Percentiles rank a stretch among this genome's conserved stretches.
Evolutionary conservation across 805 yeast species (phyloP).

Genomic region (Naumovozyma dairenensis): DNA sequence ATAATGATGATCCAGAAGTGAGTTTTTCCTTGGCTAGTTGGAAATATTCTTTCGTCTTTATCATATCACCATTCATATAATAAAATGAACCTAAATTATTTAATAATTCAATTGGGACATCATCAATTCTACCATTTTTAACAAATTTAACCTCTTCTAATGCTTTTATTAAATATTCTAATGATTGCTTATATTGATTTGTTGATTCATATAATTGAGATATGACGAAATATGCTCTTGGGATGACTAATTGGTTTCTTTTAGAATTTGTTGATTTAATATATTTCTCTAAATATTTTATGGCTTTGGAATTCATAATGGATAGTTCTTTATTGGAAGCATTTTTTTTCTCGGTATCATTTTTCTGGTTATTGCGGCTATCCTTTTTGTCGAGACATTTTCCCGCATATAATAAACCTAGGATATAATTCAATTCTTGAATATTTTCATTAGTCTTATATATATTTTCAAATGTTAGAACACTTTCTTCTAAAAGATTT

Average conservation of each 20-base stretch:
- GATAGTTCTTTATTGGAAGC: conserved; percentile 9
- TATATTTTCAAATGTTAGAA: conserved; percentile 70
- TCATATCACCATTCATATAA: conserved; percentile 51
- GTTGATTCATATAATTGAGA: conserved; percentile 60
- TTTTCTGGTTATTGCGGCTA: conserved; percentile 8
- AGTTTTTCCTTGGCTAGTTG: conserved; percentile 33
- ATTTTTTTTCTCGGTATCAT: conserved; percentile 9
- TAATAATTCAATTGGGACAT: conserved; percentile 47
- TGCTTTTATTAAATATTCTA: conserved; percentile 53
- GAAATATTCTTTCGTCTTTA: conserved; percentile 49
- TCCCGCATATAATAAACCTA: conserved; percentile 66
- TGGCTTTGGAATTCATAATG: conserved; percentile 40
- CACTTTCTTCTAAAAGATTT: conserved; percentile 71
- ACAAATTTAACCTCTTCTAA: conserved; percentile 36
- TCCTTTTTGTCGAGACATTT: conserved; percentile 26
- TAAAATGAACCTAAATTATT: conserved; percentile 83
- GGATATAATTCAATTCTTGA: conserved; percentile 61
- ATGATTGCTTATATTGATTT: conserved; percentile 53
- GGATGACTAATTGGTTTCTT: conserved; percentile 45
- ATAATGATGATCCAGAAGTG: conserved; percentile 22
- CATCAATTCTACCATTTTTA: conserved; percentile 29
- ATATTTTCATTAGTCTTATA: conserved; percentile 57
- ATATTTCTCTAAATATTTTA: conserved; percentile 59
- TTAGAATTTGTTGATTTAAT: conserved; percentile 47
- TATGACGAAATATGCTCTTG: conserved; percentile 58